Conservation (phyloP, 2,329 filamentous ascomycete species). For the Cercospora sp. region DNA sequence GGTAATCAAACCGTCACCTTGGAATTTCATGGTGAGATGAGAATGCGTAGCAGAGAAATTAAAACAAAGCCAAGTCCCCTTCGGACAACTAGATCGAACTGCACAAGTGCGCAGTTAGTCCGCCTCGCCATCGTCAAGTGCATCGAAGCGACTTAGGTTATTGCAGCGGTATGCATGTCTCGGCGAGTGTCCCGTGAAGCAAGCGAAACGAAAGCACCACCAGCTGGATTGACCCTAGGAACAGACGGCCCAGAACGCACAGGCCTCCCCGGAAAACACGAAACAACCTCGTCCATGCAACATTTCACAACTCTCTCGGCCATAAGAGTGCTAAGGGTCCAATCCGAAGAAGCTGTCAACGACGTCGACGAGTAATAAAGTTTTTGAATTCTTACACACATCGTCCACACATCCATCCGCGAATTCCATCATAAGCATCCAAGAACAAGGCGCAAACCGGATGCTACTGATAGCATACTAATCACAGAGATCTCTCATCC, state of each 20-base stretch:
- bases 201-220: not conserved
- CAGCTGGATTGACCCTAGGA: not conserved
- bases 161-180: not conserved
- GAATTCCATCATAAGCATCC: too few relatives aligned
- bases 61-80: not conserved
- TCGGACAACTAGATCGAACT: not conserved
- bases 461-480: too few relatives aligned
- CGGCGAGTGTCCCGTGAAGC: not conserved
- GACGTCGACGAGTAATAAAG: too few relatives aligned
- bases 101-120: not conserved
- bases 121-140: not conserved
- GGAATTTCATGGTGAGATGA: not conserved
- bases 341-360: not conserved
- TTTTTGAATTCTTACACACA: not conserved
- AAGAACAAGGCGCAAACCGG: too few relatives aligned
- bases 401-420: too few relatives aligned
- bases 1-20: not conserved
- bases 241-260: not conserved
- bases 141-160: not conserved
- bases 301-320: not conserved
- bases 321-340: not conserved
- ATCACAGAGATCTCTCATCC: too few relatives aligned
- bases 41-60: not conserved
- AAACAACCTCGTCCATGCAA: not conserved
- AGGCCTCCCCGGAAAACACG: not conserved